Evolutionary conservation across 2,329 filamentous ascomycete genomes (phyloP).

Genomic region (Bimuria novae-zelandiae): DNA sequence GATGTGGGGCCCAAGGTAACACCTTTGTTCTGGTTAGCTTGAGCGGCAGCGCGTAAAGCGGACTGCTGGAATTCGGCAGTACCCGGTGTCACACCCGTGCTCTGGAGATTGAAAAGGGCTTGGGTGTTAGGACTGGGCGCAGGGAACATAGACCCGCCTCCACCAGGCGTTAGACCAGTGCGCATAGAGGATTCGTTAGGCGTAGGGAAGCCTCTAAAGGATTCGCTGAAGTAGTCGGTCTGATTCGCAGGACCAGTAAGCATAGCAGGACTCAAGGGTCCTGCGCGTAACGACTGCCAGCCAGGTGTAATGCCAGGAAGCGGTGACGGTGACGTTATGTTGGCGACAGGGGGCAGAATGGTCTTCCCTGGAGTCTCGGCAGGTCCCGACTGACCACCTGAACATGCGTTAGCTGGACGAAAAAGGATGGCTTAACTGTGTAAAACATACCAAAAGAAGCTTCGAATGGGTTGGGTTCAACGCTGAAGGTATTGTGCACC

Average conservation of each 20-base stretch:
- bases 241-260: conserved; percentile 74
- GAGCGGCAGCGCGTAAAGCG: conserved; percentile 75
- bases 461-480: conserved; percentile 96
- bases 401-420: neutral
- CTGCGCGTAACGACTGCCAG: conserved; percentile 89
- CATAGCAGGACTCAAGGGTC: conserved; percentile 96
- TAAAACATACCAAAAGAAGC: conserved; percentile 91
- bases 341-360: conserved; percentile 85
- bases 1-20: conserved; percentile 50
- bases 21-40: conserved; percentile 48
- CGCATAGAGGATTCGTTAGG: conserved; percentile 95
- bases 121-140: conserved; percentile 86
- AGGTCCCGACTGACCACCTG: conserved; percentile 34
- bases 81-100: conserved; percentile 82
- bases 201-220: conserved; percentile 85
- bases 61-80: conserved; percentile 95
- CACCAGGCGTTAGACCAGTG: conserved; percentile 89
- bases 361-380: conserved; percentile 74
- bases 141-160: conserved; percentile 96
- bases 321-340: conserved; percentile 86
- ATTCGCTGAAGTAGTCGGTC: conserved; percentile 87
- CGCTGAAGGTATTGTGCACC: conserved; percentile 62
- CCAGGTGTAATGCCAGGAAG: conserved; percentile 74
- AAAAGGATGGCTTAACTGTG: neutral
- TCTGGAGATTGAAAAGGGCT: conserved; percentile 78